Evolutionary conservation across 148 eudicot genomes (phyloP).

Genomic region (Silene conica): DNA sequence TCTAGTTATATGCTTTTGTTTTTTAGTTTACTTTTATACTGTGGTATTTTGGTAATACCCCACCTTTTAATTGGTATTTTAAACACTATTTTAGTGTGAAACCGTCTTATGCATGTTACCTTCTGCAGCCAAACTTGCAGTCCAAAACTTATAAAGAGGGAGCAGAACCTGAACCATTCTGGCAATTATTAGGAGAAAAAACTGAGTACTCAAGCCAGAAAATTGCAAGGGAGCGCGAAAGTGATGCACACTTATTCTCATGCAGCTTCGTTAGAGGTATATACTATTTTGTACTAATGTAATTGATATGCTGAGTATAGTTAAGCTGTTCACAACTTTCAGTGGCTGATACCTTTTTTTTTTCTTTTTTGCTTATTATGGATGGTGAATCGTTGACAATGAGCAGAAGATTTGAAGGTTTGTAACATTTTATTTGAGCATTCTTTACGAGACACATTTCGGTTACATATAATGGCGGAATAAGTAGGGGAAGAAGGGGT

Average conservation of each 20-base stretch:
- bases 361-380: constrained; percentile 18
- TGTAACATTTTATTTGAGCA: constrained; percentile 10
- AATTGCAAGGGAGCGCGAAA: constrained; percentile 61
- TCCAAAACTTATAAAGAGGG: constrained; percentile 84
- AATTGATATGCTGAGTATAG: constrained; percentile 3
- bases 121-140: constrained; percentile 82
- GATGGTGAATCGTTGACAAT: constrained; percentile 29
- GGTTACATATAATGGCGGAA: no score
- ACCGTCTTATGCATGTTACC: constrained; percentile 8
- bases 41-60: no score
- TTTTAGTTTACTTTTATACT: no score
- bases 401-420: constrained; percentile 82
- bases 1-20: no score
- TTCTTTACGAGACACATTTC: background rate
- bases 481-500: no score
- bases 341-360: constrained; percentile 28
- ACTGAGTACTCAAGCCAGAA: constrained; percentile 77
- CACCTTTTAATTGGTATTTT: no score
- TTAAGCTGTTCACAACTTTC: constrained; percentile 1
- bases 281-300: background rate
- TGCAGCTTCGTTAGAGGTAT: constrained; percentile 72
- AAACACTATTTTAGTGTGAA: no score
- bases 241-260: constrained; percentile 85
- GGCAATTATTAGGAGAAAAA: constrained; percentile 87
- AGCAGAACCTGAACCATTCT: constrained; percentile 72